Base-by-base conservation (phyloP, 2,329 filamentous ascomycete genomes). In the Lecanosticta acicola region DNA sequence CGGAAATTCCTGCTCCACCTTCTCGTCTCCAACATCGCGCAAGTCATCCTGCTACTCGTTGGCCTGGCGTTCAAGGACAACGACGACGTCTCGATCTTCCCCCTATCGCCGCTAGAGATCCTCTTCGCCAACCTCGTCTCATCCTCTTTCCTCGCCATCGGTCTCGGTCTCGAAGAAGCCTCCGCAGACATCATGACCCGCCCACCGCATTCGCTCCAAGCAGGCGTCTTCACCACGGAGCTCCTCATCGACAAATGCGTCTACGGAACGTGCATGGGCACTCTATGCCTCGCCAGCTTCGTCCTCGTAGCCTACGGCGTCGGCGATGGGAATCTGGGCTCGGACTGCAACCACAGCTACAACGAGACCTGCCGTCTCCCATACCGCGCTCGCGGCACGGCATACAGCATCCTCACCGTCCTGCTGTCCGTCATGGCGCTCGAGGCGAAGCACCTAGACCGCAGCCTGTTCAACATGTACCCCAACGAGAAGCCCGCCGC, bases 1-100 rank as follows among this genome's bases (percentile, higher is more conserved):
- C 67, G 71, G 46, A 71, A 71, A 56, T 72, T 73, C 60, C 55
- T 73, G n/a, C 67, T 73, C 54, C 70, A 73, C 50, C 63, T 73
- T 13, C 67, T 73, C 57, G 70, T 71, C 59, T 70, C 67, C 45
- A 73, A 73, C 50, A 72, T 73, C 48, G 66, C 70, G 2, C 70
- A 73, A 56, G 70, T 72, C 32, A 68, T 72, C 49, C 66, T 72
- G 11, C 68, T 73, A 3, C 61, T 73, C 10, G 68, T 72, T 37
- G 70, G 70, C 32, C 66, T 73, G 24, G 66, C 70, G 17, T 73
- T 72, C 60, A 68, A 72, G 49, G 70, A 73, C 51, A 54, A 56
- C 5, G 59, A 68, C 44, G 64, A 65, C 41, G 62, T 69, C 44
- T 72, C 70, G 9, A 64, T 69, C 39, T 73, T 72, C 49, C 70